Base-by-base conservation (phyloP, 352 stramenopile species). In the Aphanomyces invadans region DNA sequence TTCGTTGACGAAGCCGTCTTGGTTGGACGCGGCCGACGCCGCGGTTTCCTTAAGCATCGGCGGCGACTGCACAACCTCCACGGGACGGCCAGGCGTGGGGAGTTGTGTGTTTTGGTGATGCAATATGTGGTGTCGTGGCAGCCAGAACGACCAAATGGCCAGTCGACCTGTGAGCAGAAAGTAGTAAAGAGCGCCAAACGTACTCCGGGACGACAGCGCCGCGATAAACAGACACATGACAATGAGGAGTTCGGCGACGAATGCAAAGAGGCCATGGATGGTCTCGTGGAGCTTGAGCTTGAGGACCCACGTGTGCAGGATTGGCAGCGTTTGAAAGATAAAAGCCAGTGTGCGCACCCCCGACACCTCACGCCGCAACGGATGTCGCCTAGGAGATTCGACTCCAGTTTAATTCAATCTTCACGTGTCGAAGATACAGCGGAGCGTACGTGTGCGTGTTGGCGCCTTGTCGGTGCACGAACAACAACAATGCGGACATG, bases 101-200 rank as follows among this genome's bases (percentile, higher is more conserved):
- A 26, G 7, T 4, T 52, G 44, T 19, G 12, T n/a, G 21, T 21
- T 4, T 26, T 52, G 44, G 19, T 9, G 19, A 23, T 9, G 44
- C 12, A 52, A 19, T 21, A 26, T n/a, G n/a, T n/a, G n/a, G n/a
- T n/a, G 44, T 52, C 44, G 44, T 25, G 44, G 44, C 4, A 9
- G 7, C 44, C 12, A 82, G 32, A 88, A 76, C 12, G 83, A 91
- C 76, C 84, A 92, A 28, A 73, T 71, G n/a, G 88, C 60, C 25
- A 95, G 72, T 2, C 81, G 70, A 15, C 72, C 53, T 4, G 92
- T 29, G 23, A 90, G 31, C 12, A 88, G 59, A 7, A 90, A 4
- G 45, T 89, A 95, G 42, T 88, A 79, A 12, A 81, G 39, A 0
- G 71, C 80, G 0, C 82, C 79, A 0, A 76, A 80, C 19, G 81